Conservation (phyloP, 345 rosid genomes). For the Populus euphratica region DNA sequence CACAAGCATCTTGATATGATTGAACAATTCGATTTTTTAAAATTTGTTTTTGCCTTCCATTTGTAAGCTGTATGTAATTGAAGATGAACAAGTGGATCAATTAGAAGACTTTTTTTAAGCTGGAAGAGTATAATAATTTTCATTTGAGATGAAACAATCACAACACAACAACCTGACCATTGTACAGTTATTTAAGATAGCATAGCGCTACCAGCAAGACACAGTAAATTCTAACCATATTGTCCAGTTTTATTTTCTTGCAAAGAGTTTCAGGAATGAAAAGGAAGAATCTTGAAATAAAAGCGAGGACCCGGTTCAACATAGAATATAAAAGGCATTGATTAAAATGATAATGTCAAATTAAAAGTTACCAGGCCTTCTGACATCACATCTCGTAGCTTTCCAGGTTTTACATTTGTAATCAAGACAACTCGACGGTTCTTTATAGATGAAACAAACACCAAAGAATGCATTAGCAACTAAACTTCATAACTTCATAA, state of each 20-base stretch:
- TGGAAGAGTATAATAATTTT: not conserved
- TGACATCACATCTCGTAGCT: conserved; percentile 83
- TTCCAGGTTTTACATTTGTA: conserved; percentile 97
- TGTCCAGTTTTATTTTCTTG: not conserved
- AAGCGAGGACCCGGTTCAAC: not conserved
- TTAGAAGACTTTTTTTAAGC: not conserved
- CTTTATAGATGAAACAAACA: conserved; percentile 43
- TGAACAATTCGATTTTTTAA: not conserved
- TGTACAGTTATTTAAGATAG: not conserved
- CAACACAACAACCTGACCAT: not conserved
- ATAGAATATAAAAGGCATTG: not conserved
- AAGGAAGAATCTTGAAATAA: not conserved
- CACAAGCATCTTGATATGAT: too few species aligned
- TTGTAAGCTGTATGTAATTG: not conserved
- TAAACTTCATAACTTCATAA: conserved; percentile 15
- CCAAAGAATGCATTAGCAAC: conserved; percentile 13
- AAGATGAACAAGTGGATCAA: not conserved
- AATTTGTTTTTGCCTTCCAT: not conserved
- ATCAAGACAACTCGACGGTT: conserved; percentile 73
- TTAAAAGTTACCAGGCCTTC: conserved; percentile 83
- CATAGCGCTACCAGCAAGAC: not conserved
- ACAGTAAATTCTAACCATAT: not conserved
- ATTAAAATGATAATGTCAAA: conserved; percentile 1
- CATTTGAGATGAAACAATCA: not conserved
- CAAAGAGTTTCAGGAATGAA: not conserved